These are phyloP conservation scores for Spongispora temasekensis DNA, from an alignment of 1,284 basidiomycete species.

Conservation along the genomic window DNA sequence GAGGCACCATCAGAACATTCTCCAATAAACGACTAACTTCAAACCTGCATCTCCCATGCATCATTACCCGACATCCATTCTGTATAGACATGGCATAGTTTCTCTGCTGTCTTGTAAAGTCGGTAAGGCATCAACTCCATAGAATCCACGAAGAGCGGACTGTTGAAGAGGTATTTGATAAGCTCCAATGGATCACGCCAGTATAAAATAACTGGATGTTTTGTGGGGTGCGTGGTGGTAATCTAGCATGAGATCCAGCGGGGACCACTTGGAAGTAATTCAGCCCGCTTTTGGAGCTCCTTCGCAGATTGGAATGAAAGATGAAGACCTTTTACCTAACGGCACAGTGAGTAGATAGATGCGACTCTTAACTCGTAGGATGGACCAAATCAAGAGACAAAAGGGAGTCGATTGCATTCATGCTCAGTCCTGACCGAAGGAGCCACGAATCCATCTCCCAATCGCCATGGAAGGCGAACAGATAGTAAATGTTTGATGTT, in stretches of 20 bases:
- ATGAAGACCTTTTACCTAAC: not conserved
- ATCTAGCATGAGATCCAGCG: not conserved
- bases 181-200: not conserved
- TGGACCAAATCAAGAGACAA: not conserved
- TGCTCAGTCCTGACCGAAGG: not conserved
- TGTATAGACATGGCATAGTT: not conserved
- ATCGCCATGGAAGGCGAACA: not conserved
- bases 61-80: not conserved
- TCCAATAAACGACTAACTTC: not conserved
- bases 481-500: not conserved
- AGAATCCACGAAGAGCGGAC: not conserved
- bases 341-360: not conserved
- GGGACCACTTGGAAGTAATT: not conserved
- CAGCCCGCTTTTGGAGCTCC: not conserved
- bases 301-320: not conserved
- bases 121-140: not conserved
- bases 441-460: not conserved
- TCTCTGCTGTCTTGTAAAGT: not conserved
- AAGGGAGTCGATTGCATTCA: not conserved
- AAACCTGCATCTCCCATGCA: not conserved
- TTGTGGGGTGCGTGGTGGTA: not conserved
- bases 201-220: not conserved
- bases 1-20: not conserved
- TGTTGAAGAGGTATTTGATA: not conserved
- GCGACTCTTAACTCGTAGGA: not conserved